Evolutionary conservation across 768 basidiomycete species (phyloP), one percentile per base, ranked within the genome.

Genomic region (Melanogaster broomeanus): DNA sequence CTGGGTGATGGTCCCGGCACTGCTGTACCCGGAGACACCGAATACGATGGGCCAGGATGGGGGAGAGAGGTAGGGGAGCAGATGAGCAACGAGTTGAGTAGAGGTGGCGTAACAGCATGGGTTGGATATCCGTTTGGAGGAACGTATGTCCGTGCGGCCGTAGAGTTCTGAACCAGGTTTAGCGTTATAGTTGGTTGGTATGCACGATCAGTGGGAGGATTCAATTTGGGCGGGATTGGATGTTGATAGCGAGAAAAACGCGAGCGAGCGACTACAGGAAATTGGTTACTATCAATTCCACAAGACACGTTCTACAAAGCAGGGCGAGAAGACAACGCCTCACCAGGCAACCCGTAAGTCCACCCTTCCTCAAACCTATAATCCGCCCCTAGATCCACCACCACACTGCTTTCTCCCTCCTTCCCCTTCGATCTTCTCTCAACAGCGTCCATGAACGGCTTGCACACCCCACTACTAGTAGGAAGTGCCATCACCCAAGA

Each of bases 401-500:
- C 74, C 18, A 96, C 91, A 58, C 93, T 90, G 38, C 57, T 12
- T 8, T 61, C 55, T 40, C 63, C 59, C 46, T 69, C 72, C 56
- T 84, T 82, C 61, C 77, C 80, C 55, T 74, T 72, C 13, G 86
- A 76, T 5, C 87, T 92, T 33, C 82, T 79, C 62, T 97, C 93
- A 42, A 99, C 74, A 15, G 96, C 96, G 62, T 95, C 93, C 30
- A 99, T 93, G 66, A 96, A 99, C 1, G 95, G 95, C 71, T 95
- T 94, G 74, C 90, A 89, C 21, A 93, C 82, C 19, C 97, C 97
- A 59, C 98, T 99, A n/a, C n/a, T n/a, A n/a, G n/a, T n/a, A n/a
- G 97, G 97, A 42, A 99, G 80, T 3, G 97, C 97, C 90, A 98
- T 95, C 48, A 98, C 84, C 96, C 97, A 99, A 9, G 93, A 96